A percentile compares a stretch with the other conserved stretches of the same genome.
Evolutionary conservation across 106 monocot genomes (phyloP).

Genomic region (Narthecium ossifragum): DNA sequence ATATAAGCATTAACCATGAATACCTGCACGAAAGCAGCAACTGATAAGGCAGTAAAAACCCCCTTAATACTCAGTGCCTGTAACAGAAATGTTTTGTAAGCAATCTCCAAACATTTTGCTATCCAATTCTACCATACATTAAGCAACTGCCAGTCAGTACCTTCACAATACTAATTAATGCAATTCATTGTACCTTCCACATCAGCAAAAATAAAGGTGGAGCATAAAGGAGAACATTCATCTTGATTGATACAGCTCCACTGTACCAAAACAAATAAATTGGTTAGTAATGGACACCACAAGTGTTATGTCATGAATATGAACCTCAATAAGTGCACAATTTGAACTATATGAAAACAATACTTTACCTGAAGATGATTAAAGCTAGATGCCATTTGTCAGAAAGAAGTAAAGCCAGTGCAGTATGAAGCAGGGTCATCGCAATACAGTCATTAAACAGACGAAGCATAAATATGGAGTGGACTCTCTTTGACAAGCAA

Average conservation of each 20-base stretch:
- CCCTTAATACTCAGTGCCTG: slow-evolving; percentile 72
- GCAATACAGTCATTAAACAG: slow-evolving; percentile 99
- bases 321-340: background rate
- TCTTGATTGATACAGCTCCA: slow-evolving; percentile 95
- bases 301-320: background rate
- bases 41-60: slow-evolving; percentile 51
- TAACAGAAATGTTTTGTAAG: slow-evolving; percentile 1
- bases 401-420: slow-evolving; percentile 54
- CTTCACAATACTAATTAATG: slow-evolving; percentile 2
- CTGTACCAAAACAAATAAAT: slow-evolving; percentile 25
- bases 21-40: slow-evolving; percentile 93
- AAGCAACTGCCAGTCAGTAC: no score
- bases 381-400: slow-evolving; percentile 79
- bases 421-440: slow-evolving; percentile 74
- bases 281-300: background rate
- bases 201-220: slow-evolving; percentile 84
- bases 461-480: slow-evolving; percentile 94
- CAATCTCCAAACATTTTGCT: background rate
- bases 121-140: background rate
- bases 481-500: slow-evolving; percentile 89
- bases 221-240: slow-evolving; percentile 97
- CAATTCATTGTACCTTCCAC: slow-evolving; percentile 65
- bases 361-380: slow-evolving; percentile 72
- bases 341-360: background rate
- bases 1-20: no score